Evolutionary conservation across 208 protist genomes (phyloP).

Genomic region (Acanthamoeba sp.): DNA sequence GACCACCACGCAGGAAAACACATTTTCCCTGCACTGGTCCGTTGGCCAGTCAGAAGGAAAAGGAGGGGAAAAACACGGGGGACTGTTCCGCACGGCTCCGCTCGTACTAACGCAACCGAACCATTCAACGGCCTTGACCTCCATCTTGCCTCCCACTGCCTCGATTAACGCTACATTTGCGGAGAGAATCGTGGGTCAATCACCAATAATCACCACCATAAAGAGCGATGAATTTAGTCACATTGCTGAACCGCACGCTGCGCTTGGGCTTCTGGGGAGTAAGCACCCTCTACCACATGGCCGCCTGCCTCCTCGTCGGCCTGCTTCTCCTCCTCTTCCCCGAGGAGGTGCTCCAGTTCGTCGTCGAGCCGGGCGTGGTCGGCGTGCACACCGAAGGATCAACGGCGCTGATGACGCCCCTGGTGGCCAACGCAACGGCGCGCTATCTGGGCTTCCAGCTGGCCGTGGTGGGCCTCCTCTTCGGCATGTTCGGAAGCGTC

Average conservation of each 20-base stretch:
- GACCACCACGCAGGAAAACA: no score
- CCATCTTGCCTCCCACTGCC: no score
- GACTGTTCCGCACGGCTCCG: no score
- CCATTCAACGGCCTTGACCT: no score
- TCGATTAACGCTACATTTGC: no score
- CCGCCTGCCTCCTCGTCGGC: slow-evolving; percentile 1
- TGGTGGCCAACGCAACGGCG: background rate
- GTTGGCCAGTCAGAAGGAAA: no score
- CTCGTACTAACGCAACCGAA: no score
- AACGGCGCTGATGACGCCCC: background rate
- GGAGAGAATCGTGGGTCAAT: background rate
- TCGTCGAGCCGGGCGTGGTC: background rate
- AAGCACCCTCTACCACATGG: slow-evolving; percentile 48
- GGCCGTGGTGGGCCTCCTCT: background rate
- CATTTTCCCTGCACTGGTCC: no score
- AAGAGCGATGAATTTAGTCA: slow-evolving; percentile 7
- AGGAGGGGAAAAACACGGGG: no score
- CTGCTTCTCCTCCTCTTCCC: slow-evolving; percentile 28
- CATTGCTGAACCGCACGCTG: background rate
- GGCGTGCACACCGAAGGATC: background rate
- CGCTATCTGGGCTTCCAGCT: background rate
- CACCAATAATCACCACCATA: background rate
- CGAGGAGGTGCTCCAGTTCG: background rate
- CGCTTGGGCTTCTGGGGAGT: slow-evolving; percentile 11
- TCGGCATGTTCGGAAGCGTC: slow-evolving; percentile 32